phyloP scores from a whole-genome alignment of 352 stramenopile genomes.

The Phytophthora tentaculata region DNA sequence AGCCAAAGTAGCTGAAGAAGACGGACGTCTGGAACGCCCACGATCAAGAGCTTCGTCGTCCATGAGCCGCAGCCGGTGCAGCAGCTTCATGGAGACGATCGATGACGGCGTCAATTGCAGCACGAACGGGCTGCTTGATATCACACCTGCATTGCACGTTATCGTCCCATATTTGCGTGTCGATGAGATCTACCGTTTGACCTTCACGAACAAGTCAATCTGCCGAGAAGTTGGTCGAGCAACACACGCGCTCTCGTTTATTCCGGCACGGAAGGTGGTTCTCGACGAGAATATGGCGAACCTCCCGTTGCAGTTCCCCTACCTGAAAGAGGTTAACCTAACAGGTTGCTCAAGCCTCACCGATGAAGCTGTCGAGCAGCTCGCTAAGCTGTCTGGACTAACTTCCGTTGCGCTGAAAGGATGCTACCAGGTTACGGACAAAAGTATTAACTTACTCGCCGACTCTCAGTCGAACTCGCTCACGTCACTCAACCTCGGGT shows the following conservation, averaged over 20 bases:
- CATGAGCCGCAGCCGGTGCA: constrained; percentile 15
- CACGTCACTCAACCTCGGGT: constrained; percentile 73
- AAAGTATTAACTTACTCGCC: constrained; percentile 41
- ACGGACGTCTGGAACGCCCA: constrained; percentile 2
- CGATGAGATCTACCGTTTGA: constrained; percentile 59
- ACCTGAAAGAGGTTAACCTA: constrained; percentile 59
- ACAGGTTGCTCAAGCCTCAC: constrained; percentile 70
- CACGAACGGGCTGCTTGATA: constrained; percentile 25
- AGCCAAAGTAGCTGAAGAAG: constrained; percentile 1
- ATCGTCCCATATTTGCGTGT: constrained; percentile 52
- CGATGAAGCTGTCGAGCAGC: constrained; percentile 47
- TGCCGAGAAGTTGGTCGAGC: constrained; percentile 48
- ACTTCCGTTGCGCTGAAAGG: constrained; percentile 63
- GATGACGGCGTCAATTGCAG: constrained; percentile 20
- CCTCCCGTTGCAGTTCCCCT: constrained; percentile 55
- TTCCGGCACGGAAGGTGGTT: constrained; percentile 52
- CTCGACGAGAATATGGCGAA: constrained; percentile 50
- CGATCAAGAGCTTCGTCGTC: constrained; percentile 21
- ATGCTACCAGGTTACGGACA: constrained; percentile 72
- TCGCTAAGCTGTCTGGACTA: constrained; percentile 47
- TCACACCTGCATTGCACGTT: constrained; percentile 55
- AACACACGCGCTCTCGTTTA: constrained; percentile 60
- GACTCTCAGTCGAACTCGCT: constrained; percentile 35
- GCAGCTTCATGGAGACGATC: constrained; percentile 30
- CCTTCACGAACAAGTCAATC: constrained; percentile 54